These are phyloP conservation scores for Jamesozyma lodderae DNA, from an alignment of 805 yeast genomes.

Conservation along the genomic window DNA sequence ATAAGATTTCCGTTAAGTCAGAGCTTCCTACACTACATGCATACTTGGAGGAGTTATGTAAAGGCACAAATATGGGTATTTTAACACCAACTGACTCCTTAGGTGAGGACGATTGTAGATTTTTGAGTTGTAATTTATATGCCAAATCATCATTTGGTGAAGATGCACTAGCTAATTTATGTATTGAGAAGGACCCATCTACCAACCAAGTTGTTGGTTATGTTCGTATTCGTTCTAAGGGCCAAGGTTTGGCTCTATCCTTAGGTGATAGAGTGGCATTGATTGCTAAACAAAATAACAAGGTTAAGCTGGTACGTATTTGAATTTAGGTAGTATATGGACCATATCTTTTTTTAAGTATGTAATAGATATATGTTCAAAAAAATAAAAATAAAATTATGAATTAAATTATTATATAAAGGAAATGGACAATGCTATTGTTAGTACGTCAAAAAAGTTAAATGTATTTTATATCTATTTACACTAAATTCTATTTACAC, in stretches of 20 bases:
- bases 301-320: slow-evolving; percentile 29
- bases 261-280: slow-evolving; percentile 91
- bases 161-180: slow-evolving; percentile 91
- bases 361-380: neutral
- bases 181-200: slow-evolving; percentile 71
- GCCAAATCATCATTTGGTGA: slow-evolving; percentile 93
- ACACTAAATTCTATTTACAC: neutral
- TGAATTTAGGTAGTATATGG: slow-evolving; percentile 6
- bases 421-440: too few species aligned
- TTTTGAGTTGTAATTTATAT: slow-evolving; percentile 88
- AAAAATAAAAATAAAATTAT: too few species aligned
- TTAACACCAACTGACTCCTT: slow-evolving; percentile 87
- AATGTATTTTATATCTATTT: neutral
- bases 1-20: slow-evolving; percentile 83
- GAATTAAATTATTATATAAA: neutral
- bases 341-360: neutral
- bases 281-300: slow-evolving; percentile 52
- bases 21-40: slow-evolving; percentile 57
- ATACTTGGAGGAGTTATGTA: slow-evolving; percentile 59
- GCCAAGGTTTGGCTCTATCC: slow-evolving; percentile 92
- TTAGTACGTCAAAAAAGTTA: neutral
- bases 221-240: slow-evolving; percentile 92
- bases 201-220: slow-evolving; percentile 78
- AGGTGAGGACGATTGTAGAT: slow-evolving; percentile 69
- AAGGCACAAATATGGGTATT: slow-evolving; percentile 88